These are phyloP conservation scores for Amauroascus verrucosus DNA, from an alignment of 2,329 filamentous ascomycete genomes.

Conservation along the genomic window DNA sequence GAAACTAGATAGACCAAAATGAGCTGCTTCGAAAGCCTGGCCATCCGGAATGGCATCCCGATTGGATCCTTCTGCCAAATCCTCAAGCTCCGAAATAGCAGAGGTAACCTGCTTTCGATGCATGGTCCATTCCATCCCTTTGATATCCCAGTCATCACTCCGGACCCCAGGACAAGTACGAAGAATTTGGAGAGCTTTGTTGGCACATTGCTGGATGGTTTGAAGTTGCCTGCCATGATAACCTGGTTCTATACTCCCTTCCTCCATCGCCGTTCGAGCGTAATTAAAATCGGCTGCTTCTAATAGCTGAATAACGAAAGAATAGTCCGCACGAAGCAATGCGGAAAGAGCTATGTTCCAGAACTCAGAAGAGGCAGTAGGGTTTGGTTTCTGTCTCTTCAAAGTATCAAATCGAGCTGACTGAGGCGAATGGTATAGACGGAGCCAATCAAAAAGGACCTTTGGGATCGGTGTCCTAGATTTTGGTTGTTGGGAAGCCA, in stretches of 20 bases:
- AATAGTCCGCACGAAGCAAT: slow-evolving; percentile 64
- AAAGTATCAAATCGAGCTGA: slow-evolving; percentile 57
- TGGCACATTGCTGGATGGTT: slow-evolving; percentile 63
- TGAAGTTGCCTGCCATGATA: slow-evolving; percentile 68
- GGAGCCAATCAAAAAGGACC: slow-evolving; percentile 73
- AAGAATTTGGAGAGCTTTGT: slow-evolving; percentile 58
- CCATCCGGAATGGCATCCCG: slow-evolving; percentile 35
- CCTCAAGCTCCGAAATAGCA: slow-evolving; percentile 59
- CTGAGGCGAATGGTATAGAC: slow-evolving; percentile 62
- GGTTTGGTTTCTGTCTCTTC: slow-evolving; percentile 55
- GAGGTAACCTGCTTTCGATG: slow-evolving; percentile 67
- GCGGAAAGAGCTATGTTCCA: slow-evolving; percentile 75
- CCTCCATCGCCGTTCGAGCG: slow-evolving; percentile 54
- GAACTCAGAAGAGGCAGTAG: slow-evolving; percentile 65
- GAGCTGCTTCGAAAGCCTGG: slow-evolving; percentile 36
- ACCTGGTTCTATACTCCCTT: slow-evolving; percentile 52
- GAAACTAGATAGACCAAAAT: slow-evolving; percentile 36
- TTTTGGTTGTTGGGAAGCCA: slow-evolving; percentile 23
- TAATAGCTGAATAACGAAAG: slow-evolving; percentile 57
- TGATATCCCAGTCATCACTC: slow-evolving; percentile 66
- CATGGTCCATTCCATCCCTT: slow-evolving; percentile 68
- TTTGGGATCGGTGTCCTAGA: slow-evolving; percentile 51
- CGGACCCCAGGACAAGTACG: slow-evolving; percentile 60
- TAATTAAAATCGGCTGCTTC: slow-evolving; percentile 67
- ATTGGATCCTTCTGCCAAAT: slow-evolving; percentile 67